These are phyloP conservation scores for Apophysomyces elegans DNA, from an alignment of 371 early-diverging fungal genomes.

Conservation along the genomic window DNA sequence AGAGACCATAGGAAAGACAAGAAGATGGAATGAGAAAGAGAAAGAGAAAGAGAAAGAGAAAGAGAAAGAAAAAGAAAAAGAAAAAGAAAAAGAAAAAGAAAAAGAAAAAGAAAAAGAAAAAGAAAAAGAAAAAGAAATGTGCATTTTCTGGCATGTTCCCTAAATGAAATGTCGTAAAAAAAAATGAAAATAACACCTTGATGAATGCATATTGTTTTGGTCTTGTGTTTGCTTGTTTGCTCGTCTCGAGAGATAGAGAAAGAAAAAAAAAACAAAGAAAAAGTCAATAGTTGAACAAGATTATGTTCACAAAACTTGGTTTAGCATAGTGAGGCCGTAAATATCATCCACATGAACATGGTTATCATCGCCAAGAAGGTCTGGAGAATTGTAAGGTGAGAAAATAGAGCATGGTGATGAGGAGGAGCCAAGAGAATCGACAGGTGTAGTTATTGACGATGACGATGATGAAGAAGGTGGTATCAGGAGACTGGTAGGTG, in stretches of 20 bases:
- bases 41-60: background rate
- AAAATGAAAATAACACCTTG: background rate
- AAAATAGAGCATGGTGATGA: background rate
- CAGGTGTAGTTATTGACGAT: background rate
- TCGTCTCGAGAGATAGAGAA: no score
- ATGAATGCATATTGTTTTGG: conserved; percentile 1
- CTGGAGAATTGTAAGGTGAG: background rate
- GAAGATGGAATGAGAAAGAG: conserved; percentile 6
- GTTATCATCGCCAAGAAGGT: background rate
- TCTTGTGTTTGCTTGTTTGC: background rate
- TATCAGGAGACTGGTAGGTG: background rate
- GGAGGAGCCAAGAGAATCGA: conserved; percentile 1
- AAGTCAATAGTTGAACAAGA: no score
- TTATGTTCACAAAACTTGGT: background rate
- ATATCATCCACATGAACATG: background rate
- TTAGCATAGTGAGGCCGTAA: background rate
- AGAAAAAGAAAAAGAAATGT: conserved; percentile 1
- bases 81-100: background rate
- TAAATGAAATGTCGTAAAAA: background rate
- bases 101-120: background rate
- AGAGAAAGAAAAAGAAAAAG: background rate
- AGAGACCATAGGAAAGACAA: background rate
- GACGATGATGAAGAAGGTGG: background rate
- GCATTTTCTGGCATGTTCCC: conserved; percentile 6
- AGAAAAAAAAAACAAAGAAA: no score